Conservation (phyloP, 495 filamentous ascomycete genomes). For the Bacidia gigantensis region DNA sequence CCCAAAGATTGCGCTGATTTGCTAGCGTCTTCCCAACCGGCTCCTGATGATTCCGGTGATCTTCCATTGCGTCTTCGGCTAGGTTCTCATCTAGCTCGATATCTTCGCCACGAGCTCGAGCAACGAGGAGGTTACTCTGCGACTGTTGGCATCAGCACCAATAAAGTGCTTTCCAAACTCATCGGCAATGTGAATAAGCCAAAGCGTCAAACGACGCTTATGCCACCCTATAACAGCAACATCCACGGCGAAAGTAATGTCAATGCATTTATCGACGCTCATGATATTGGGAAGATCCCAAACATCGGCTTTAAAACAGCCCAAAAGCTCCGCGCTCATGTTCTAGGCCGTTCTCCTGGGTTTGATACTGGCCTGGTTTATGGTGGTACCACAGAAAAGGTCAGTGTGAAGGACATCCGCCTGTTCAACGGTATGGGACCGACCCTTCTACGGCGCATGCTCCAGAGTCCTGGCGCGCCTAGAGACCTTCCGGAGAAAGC, state of each 20-base stretch:
- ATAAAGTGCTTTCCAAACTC: constrained; percentile 72
- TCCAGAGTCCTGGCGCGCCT: constrained; percentile 53
- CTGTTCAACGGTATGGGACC: constrained; percentile 44
- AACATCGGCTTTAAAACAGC: constrained; percentile 75
- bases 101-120: constrained; percentile 59
- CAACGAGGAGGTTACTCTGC: constrained; percentile 70
- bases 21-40: constrained; percentile 11
- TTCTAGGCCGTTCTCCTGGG: constrained; percentile 35
- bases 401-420: constrained; percentile 56
- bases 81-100: constrained; percentile 59
- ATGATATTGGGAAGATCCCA: constrained; percentile 70
- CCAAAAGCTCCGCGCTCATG: constrained; percentile 48
- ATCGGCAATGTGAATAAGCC: constrained; percentile 78
- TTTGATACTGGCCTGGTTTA: constrained; percentile 29
- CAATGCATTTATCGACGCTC: constrained; percentile 54
- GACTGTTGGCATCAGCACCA: constrained; percentile 77
- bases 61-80: constrained; percentile 45
- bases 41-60: constrained; percentile 8
- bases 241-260: constrained; percentile 31
- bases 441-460: constrained; percentile 44
- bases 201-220: constrained; percentile 66
- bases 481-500: constrained; percentile 55
- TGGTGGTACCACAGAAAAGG: constrained; percentile 35
- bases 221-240: constrained; percentile 41
- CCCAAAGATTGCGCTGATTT: constrained; percentile 24